Conservation (phyloP, 495 filamentous ascomycete species). For the Xylaria acuta region DNA sequence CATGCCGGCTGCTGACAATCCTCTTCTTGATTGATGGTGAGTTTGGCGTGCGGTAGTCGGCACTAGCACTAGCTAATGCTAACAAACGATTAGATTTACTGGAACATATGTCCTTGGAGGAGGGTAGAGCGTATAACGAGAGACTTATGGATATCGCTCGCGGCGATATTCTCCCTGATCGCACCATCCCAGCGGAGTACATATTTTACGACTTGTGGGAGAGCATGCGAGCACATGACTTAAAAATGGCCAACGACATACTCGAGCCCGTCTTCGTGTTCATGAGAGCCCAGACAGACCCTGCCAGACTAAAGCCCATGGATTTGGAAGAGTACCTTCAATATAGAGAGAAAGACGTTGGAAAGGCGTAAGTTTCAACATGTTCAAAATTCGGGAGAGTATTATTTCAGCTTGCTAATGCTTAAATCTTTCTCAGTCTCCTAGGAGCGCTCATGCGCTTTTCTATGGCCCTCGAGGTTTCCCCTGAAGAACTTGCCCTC, state of each 20-base stretch:
- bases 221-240: constrained; percentile 44
- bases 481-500: constrained; percentile 29
- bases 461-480: constrained; percentile 42
- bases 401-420: too few relatives aligned
- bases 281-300: constrained; percentile 46
- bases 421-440: constrained; percentile 33
- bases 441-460: constrained; percentile 48
- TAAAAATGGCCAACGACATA: constrained; percentile 41
- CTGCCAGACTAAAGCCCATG: constrained; percentile 26
- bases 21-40: constrained; percentile 49
- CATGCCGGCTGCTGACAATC: constrained; percentile 42
- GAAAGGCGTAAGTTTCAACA: constrained; percentile 37
- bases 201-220: constrained; percentile 50
- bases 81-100: too few relatives aligned
- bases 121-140: constrained; percentile 44
- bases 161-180: constrained; percentile 42
- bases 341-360: constrained; percentile 45
- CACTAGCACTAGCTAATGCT: too few relatives aligned
- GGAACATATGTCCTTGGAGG: constrained; percentile 49
- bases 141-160: constrained; percentile 42
- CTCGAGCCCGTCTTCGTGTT: constrained; percentile 45
- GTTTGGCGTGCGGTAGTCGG: too few relatives aligned
- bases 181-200: constrained; percentile 42
- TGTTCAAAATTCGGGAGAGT: too few relatives aligned
- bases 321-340: constrained; percentile 38